A percentile compares a stretch with the other conserved stretches of the same genome.
These are phyloP conservation scores for Pharus latifolius DNA, from an alignment of 176 grass and related monocot genomes.

Conservation along the genomic window DNA sequence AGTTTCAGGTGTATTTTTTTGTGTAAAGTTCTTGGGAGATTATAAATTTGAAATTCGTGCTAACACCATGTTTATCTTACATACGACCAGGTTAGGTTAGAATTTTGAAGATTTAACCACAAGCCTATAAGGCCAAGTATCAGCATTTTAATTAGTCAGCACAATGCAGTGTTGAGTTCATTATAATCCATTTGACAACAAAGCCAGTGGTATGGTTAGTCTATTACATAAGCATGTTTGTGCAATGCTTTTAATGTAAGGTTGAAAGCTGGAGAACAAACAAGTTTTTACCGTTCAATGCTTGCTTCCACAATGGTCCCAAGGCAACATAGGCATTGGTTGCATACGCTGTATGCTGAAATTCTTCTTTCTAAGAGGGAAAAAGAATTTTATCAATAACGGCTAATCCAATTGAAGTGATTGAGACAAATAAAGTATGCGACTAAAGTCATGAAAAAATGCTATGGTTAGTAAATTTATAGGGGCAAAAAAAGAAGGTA, in stretches of 20 bases:
- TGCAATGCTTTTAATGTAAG: not conserved
- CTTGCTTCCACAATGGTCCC: conserved; percentile 59
- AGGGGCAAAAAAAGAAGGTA: not conserved
- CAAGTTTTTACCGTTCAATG: conserved; percentile 47
- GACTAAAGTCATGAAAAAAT: not conserved
- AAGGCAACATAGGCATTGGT: conserved; percentile 83
- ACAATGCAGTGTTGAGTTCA: not conserved
- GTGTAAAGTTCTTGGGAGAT: too few relatives aligned
- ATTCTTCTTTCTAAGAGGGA: conserved; percentile 81
- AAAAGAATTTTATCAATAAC: conserved; percentile 14
- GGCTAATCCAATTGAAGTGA: not conserved
- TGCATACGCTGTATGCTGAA: conserved; percentile 91
- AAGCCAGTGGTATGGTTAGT: not conserved
- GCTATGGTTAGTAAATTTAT: not conserved
- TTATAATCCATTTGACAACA: not conserved
- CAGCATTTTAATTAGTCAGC: not conserved
- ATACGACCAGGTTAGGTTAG: too few relatives aligned
- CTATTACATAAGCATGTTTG: not conserved
- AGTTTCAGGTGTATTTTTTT: too few relatives aligned
- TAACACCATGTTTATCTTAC: too few relatives aligned
- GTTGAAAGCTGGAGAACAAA: not conserved
- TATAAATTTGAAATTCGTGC: too few relatives aligned
- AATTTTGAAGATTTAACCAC: too few relatives aligned
- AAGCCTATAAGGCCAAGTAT: not conserved
- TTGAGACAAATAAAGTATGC: not conserved